Percentiles rank a stretch among this genome's conserved stretches.
Evolutionary conservation across 371 early-diverging fungal species (phyloP).

Genomic region (Lichtheimia hyalospora): DNA sequence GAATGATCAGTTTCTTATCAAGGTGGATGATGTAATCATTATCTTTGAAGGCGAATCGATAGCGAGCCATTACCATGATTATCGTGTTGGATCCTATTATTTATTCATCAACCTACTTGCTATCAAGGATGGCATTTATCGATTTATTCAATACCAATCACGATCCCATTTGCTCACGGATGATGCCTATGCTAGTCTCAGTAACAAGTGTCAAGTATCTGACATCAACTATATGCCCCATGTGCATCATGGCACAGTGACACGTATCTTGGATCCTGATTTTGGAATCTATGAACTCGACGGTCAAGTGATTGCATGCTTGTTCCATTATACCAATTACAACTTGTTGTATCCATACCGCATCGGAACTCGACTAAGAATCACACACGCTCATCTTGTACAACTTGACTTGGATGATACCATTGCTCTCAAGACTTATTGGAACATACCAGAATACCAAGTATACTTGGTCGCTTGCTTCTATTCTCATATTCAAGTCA

Average conservation of each 20-base stretch:
- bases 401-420: not conserved
- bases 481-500: conserved; percentile 14
- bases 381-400: conserved; percentile 19
- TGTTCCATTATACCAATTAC: conserved; percentile 23
- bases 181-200: not conserved
- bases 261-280: conserved; percentile 28
- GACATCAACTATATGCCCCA: not conserved
- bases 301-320: conserved; percentile 9
- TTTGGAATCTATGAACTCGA: conserved; percentile 38
- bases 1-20: conserved; percentile 10
- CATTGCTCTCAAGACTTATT: not conserved
- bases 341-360: conserved; percentile 20
- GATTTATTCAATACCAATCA: conserved; percentile 3
- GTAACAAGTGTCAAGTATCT: not conserved
- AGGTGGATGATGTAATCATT: conserved; percentile 5
- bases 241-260: conserved; percentile 16
- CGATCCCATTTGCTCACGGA: not conserved
- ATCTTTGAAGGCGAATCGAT: conserved; percentile 17
- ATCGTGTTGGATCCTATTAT: conserved; percentile 9
- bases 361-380: conserved; percentile 10
- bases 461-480: conserved; percentile 18
- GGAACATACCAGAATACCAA: conserved; percentile 1
- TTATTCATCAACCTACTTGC: conserved; percentile 10
- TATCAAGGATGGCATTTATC: too few species aligned
- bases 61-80: conserved; percentile 9